phyloP scores from a whole-genome alignment of 371 early-diverging fungal genomes.

The Actinomucor elegans region DNA sequence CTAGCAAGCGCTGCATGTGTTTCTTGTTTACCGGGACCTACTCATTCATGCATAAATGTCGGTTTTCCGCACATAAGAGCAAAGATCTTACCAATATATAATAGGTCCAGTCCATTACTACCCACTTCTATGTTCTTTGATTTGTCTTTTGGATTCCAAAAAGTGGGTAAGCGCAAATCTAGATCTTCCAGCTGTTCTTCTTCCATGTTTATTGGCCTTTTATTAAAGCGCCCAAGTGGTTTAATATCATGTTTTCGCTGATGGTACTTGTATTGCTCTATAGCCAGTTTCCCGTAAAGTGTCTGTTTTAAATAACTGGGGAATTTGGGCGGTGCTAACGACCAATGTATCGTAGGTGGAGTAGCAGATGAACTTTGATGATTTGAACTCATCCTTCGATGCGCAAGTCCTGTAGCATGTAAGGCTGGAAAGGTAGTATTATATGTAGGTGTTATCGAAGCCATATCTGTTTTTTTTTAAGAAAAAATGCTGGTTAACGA shows the following conservation, averaged over 20 bases:
- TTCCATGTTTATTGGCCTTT: not conserved
- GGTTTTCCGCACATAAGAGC: not conserved
- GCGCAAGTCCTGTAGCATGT: not conserved
- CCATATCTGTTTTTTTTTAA: not conserved
- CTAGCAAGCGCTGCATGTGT: slow-evolving; percentile 83
- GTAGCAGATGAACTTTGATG: not conserved
- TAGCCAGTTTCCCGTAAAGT: slow-evolving; percentile 26
- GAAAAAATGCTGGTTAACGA: too few species aligned
- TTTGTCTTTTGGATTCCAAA: slow-evolving; percentile 68
- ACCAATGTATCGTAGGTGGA: slow-evolving; percentile 5
- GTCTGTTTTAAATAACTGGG: slow-evolving; percentile 42
- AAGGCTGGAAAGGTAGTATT: slow-evolving; percentile 16
- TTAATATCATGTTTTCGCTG: slow-evolving; percentile 18
- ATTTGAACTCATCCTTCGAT: not conserved
- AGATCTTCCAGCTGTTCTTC: slow-evolving; percentile 9
- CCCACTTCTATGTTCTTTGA: slow-evolving; percentile 56
- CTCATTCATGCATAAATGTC: not conserved
- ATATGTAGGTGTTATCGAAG: slow-evolving; percentile 6
- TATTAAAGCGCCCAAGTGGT: not conserved
- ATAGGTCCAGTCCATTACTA: slow-evolving; percentile 52
- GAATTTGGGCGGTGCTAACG: slow-evolving; percentile 31
- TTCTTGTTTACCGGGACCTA: slow-evolving; percentile 81
- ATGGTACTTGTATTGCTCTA: slow-evolving; percentile 27
- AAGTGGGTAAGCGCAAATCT: slow-evolving; percentile 53
- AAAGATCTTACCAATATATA: slow-evolving; percentile 52